Conservation (phyloP, 2,329 filamentous ascomycete species). For the Allantophomopsis cytisporea region DNA sequence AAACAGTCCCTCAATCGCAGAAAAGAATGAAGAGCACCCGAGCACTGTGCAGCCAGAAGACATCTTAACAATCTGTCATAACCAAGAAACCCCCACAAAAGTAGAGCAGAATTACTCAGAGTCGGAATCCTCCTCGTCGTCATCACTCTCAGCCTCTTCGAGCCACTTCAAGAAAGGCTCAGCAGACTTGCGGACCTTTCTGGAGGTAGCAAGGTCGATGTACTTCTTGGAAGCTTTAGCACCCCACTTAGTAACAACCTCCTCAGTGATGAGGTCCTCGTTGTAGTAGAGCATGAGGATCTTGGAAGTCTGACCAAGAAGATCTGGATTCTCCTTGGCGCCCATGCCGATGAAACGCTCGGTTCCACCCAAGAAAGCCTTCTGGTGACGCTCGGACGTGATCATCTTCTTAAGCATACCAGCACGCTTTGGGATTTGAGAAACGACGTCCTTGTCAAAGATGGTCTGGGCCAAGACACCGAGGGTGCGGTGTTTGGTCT, state of each 20-base stretch:
- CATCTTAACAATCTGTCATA: too few relatives aligned
- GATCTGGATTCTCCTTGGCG: constrained; percentile 64
- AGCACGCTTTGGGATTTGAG: constrained; percentile 75
- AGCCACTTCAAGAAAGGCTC: constrained; percentile 94
- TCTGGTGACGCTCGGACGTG: constrained; percentile 86
- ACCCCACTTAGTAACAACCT: constrained; percentile 82
- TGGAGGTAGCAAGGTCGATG: constrained; percentile 75
- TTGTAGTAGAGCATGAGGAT: constrained; percentile 86
- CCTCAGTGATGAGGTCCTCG: constrained; percentile 78
- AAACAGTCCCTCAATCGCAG: too few relatives aligned
- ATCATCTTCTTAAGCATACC: constrained; percentile 84
- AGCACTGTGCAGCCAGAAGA: too few relatives aligned
- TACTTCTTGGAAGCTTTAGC: constrained; percentile 97
- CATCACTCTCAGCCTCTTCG: constrained; percentile 65
- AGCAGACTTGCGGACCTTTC: constrained; percentile 90
- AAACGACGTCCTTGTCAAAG: constrained; percentile 79
- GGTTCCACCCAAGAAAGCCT: constrained; percentile 86
- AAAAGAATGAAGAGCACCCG: too few relatives aligned
- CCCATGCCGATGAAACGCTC: constrained; percentile 72
- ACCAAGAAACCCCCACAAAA: too few relatives aligned
- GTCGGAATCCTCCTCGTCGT: constrained; percentile 49
- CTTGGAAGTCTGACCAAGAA: constrained; percentile 67
- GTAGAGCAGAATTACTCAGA: constrained; percentile 30
- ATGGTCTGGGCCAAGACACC: constrained; percentile 86
- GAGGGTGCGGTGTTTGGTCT: constrained; percentile 85